These are phyloP conservation scores for Eleusine indica DNA, from an alignment of 176 grass and related monocot species.

Conservation along the genomic window DNA sequence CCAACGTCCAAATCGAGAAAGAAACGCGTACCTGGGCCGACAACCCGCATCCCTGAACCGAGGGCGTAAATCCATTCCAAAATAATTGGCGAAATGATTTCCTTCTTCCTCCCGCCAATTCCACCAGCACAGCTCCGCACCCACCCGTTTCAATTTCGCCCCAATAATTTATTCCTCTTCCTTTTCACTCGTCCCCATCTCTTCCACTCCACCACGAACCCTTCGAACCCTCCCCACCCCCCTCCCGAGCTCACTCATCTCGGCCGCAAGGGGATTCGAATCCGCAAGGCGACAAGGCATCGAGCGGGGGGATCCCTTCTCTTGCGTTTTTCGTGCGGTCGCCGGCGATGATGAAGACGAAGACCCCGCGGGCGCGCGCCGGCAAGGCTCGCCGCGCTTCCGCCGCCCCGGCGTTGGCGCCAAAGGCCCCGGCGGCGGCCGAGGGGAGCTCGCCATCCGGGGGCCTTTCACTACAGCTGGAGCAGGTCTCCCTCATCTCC, in stretches of 20 bases:
- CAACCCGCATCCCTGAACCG: neutral
- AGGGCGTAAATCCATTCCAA: neutral
- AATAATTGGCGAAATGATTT: neutral
- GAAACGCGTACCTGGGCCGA: conserved; percentile 7
- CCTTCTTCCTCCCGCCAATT: conserved; percentile 41
- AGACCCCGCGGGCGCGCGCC: conserved; percentile 44
- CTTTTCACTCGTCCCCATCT: neutral
- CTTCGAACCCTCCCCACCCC: neutral
- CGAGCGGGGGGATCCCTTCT: neutral
- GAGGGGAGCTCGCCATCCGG: conserved; percentile 48
- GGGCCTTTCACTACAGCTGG: conserved; percentile 71
- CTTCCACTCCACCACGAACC: neutral
- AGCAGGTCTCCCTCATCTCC: conserved; percentile 56
- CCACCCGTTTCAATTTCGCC: conserved; percentile 26
- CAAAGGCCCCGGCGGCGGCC: neutral
- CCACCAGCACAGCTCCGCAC: conserved; percentile 9
- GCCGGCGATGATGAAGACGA: conserved; percentile 51
- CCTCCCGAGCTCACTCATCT: neutral
- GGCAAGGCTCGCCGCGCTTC: conserved; percentile 32
- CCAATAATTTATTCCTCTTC: neutral
- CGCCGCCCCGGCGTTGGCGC: neutral
- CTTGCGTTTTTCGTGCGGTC: neutral
- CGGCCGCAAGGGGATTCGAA: conserved; percentile 11
- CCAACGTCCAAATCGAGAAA: neutral
- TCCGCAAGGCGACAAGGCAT: neutral